phyloP scores from a whole-genome alignment of 345 rosid genomes.

The Balakata baccata region DNA sequence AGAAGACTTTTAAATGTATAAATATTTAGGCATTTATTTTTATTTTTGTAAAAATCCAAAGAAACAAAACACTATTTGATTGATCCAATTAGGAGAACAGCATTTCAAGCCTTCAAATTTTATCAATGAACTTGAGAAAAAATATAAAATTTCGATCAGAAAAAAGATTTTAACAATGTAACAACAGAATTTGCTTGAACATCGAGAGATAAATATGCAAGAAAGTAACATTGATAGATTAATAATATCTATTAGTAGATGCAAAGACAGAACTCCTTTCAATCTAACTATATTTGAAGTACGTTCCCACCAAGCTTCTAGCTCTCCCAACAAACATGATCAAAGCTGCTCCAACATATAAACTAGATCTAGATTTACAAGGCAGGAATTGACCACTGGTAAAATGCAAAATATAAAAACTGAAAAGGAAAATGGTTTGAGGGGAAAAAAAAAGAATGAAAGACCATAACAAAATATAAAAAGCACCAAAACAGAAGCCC shows the following conservation, averaged over 20 bases:
- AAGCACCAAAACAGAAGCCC: constrained; percentile 21
- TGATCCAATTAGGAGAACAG: too few relatives aligned
- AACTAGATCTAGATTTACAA: constrained; percentile 21
- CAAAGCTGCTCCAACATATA: neutral
- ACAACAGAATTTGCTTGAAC: too few relatives aligned
- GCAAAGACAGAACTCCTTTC: constrained; percentile 6
- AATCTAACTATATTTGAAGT: constrained; percentile 15
- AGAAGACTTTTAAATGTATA: too few relatives aligned
- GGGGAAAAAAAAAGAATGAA: neutral
- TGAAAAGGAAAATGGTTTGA: neutral
- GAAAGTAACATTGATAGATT: neutral
- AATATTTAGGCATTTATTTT: too few relatives aligned
- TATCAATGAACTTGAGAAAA: too few relatives aligned
- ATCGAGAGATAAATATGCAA: neutral
- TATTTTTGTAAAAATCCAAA: too few relatives aligned
- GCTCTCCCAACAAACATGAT: constrained; percentile 16
- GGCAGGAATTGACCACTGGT: constrained; percentile 20
- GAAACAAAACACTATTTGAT: too few relatives aligned
- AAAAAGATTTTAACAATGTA: too few relatives aligned
- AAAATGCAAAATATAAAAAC: neutral
- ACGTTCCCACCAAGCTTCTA: constrained; percentile 28
- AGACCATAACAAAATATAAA: constrained; percentile 13
- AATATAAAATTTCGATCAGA: too few relatives aligned
- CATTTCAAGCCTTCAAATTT: too few relatives aligned
- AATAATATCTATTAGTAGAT: neutral